Base-by-base conservation (phyloP, 1,284 basidiomycete species). In the Fistulinella cinereoalba region DNA sequence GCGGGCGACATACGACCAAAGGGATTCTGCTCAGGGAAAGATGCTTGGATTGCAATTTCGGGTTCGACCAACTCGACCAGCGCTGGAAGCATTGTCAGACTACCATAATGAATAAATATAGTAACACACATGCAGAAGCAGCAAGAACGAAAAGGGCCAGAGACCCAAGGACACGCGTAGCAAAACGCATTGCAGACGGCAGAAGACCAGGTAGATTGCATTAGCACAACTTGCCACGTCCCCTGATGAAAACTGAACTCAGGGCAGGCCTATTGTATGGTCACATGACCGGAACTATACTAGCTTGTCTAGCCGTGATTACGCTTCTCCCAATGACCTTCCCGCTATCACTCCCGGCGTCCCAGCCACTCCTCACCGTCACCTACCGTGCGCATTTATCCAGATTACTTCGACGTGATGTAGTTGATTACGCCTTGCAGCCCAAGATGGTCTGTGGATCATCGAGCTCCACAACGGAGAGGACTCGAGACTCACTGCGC, bases 401-500 rank as follows among this genome's bases (percentile, higher is more conserved):
- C n/a, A 7, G 13, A 3, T 21, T 12, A 4, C 6, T 11, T 21
- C 15, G 0, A 3, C 5, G 21, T 22, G 1, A 7, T 11, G 19
- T 4, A 6, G 41, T 22, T 51, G 5, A 49, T n/a, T 10, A 11
- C 4, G 10, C 1, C 47, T 28, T 41, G 6, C 52, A 88, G 86
- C 85, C 12, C 78, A 80, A 50, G 61, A 75, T 4, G 68, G 69
- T 8, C 53, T 85, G 19, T 91, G 87, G 88, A 70, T 88, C 37
- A 77, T 91, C 46, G 88, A 91, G 61, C 63, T 91, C 50, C 86
- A 88, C 60, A 85, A 88, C 58, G 85, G 83, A 16, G 71, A 75
- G 23, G 91, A 93, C 65, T 88, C 79, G 57, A 80, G 90, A 13
- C 68, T 92, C 34, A 86, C 84, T 1, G 71, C 74, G 31, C 65